Base-by-base conservation (phyloP, 2,329 filamentous ascomycete genomes). In the Penicillium sp. region DNA sequence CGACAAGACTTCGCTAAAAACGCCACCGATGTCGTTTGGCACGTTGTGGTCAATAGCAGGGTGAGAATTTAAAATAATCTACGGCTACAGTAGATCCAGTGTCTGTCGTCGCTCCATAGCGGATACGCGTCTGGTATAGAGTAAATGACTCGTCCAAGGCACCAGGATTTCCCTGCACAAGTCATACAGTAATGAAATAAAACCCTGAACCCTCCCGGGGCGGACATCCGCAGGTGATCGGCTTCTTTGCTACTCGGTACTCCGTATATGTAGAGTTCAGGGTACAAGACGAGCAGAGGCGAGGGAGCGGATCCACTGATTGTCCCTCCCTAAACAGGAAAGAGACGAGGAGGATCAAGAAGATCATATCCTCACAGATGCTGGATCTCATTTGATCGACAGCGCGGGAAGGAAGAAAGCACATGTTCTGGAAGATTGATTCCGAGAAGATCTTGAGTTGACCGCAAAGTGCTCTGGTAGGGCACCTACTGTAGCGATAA, bases 251-350 rank as follows among this genome's bases (percentile, higher is more conserved):
- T 33, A 33, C 31, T 33, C 31, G 31, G 31, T 33, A 33, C 31
- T 33, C 31, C 13, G 31, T 33, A 33, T 13, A 14, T 33, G 13
- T 33, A 33, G 42, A 44, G 42, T 35, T 39, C 50, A 56, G 54
- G 56, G 55, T 55, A 44, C 45, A 54, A 58, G 54, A 33, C 53
- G 53, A 42, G 58, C 49, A 59, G 55, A 55, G 55, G 58, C 53
- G 50, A 54, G 44, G 43, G 43, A 57, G 62, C 45, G 62, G 65
- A 60, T 61, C 69, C 70, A 72, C 69, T 68, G 68, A 70, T 70
- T 63, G 58, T 58, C 63, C 48, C 48, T 53, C 59, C 60, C 64
- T 50, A 55, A 63, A 58, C 52, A 59, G 43, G 67, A 54, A 68
- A 68, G 13, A 37, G 42, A 46, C 25, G 29, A 16, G 21, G 50